phyloP scores from a whole-genome alignment of 768 basidiomycete genomes.

The Galerina sulciceps region DNA sequence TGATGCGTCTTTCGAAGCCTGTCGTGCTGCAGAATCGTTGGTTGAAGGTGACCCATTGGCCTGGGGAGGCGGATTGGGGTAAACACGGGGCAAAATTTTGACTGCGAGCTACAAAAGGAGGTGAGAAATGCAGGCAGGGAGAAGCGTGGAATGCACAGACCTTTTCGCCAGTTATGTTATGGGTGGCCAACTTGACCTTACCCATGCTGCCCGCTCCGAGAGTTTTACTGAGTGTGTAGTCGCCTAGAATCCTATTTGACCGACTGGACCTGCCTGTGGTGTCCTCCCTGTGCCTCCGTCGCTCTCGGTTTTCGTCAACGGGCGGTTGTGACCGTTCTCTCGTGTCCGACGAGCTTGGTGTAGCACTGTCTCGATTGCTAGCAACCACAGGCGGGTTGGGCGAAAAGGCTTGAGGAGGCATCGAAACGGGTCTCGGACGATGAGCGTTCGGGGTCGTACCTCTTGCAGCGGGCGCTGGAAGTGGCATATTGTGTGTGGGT shows the following conservation, averaged over 20 bases:
- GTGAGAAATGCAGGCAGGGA: conserved; percentile 6
- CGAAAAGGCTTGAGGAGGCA: conserved; percentile 67
- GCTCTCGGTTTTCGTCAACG: conserved; percentile 30
- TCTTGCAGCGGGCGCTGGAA: conserved; percentile 31
- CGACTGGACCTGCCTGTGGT: conserved; percentile 36
- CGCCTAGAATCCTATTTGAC: conserved; percentile 75
- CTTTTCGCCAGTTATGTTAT: conserved; percentile 90
- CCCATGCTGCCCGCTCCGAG: conserved; percentile 99
- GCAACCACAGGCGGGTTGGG: conserved; percentile 13
- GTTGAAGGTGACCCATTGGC: conserved; percentile 43
- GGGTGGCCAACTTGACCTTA: conserved; percentile 95
- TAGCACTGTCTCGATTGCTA: conserved; percentile 9
- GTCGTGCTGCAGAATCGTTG: conserved; percentile 70
- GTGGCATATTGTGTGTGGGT: conserved; percentile 21
- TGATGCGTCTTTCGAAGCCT: conserved; percentile 86
- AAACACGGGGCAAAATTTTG: conserved; percentile 93
- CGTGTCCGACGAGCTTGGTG: conserved; percentile 35
- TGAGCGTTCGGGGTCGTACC: conserved; percentile 36
- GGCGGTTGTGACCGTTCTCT: conserved; percentile 36
- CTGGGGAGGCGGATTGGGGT: conserved; percentile 58
- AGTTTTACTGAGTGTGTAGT: conserved; percentile 96
- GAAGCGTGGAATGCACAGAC: conserved; percentile 47
- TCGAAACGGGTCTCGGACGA: conserved; percentile 70
- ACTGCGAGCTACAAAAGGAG: conserved; percentile 77
- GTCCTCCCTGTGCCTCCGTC: conserved; percentile 35